These are phyloP conservation scores for Jacaranda mimosifolia DNA, from an alignment of 257 asterid species.

Conservation along the genomic window DNA sequence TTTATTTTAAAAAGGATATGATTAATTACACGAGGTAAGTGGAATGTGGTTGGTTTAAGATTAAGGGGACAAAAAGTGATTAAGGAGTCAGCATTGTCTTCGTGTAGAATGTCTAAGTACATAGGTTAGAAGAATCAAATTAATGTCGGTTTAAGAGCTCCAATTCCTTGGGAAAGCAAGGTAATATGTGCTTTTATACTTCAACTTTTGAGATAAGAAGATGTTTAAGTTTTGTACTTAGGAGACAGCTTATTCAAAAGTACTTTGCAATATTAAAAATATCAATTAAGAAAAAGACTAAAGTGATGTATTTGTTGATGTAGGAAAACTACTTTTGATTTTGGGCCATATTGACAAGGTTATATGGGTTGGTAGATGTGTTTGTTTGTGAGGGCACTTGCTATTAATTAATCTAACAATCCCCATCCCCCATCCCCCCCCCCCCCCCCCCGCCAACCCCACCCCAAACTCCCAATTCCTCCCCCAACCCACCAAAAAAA, in stretches of 20 bases:
- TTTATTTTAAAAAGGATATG: neutral
- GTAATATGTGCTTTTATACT: conserved; percentile 20
- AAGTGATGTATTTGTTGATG: neutral
- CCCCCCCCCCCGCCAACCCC: no score
- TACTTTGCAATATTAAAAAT: neutral
- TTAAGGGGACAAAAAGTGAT: conserved; percentile 40
- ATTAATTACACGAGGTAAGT: conserved; percentile 22
- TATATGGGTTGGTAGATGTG: neutral
- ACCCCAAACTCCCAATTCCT: neutral
- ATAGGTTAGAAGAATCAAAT: conserved; percentile 9
- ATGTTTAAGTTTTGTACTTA: conserved; percentile 22
- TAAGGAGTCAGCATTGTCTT: conserved; percentile 37
- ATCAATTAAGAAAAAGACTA: neutral
- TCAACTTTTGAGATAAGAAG: conserved; percentile 23
- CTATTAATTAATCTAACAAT: neutral
- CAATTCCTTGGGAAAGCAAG: conserved; percentile 39
- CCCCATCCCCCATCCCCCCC: no score
- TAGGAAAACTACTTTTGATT: neutral
- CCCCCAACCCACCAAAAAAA: neutral
- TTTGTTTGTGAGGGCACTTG: conserved; percentile 21
- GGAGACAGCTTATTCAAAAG: conserved; percentile 22
- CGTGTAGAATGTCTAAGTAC: conserved; percentile 21
- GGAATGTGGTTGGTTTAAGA: conserved; percentile 33
- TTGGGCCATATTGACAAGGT: neutral
- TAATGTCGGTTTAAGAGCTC: conserved; percentile 35